These are phyloP conservation scores for Coccinonectria pachysandricola DNA, from an alignment of 2,329 filamentous ascomycete species.

Conservation along the genomic window DNA sequence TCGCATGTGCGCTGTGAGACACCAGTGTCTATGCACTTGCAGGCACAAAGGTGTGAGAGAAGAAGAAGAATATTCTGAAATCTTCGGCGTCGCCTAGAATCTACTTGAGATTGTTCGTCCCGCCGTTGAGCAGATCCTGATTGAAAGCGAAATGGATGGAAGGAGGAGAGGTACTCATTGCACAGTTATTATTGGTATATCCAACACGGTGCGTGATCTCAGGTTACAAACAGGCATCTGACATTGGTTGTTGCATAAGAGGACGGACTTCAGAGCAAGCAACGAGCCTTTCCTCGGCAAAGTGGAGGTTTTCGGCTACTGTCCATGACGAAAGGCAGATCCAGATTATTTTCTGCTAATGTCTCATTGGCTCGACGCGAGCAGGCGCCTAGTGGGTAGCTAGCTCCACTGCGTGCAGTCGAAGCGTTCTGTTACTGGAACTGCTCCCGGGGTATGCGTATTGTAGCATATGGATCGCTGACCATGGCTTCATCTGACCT, in stretches of 20 bases:
- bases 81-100: neutral
- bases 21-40: too few species aligned
- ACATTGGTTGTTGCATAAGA: slow-evolving; percentile 5
- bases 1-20: neutral
- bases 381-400: too few species aligned
- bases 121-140: too few species aligned
- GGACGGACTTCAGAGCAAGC: slow-evolving; percentile 6
- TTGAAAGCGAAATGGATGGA: neutral
- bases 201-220: slow-evolving; percentile 1
- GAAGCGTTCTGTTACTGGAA: too few species aligned
- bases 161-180: neutral
- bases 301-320: slow-evolving; percentile 22
- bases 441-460: too few species aligned
- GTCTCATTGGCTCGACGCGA: slow-evolving; percentile 7
- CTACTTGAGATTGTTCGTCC: too few species aligned
- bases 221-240: slow-evolving; percentile 2
- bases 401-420: too few species aligned
- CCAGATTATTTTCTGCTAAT: slow-evolving; percentile 18
- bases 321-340: slow-evolving; percentile 22
- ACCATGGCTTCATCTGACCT: too few species aligned
- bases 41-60: too few species aligned
- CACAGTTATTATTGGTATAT: neutral
- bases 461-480: too few species aligned
- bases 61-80: neutral
- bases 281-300: slow-evolving; percentile 15